Conservation (phyloP, 140 eudicot genomes). For the Oenanthe javanica region DNA sequence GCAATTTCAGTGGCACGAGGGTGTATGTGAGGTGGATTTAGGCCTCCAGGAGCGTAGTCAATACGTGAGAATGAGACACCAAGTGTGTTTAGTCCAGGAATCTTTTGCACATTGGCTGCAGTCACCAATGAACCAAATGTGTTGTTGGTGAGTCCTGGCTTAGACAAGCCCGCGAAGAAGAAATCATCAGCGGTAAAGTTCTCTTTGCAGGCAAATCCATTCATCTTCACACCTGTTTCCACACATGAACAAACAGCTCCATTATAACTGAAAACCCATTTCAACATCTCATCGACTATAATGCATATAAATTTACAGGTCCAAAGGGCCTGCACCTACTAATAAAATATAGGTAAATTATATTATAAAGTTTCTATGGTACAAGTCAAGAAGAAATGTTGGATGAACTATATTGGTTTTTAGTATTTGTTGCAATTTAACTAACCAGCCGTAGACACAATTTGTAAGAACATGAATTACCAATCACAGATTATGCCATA, state of each 20-base stretch:
- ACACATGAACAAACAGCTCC: neutral
- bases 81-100: constrained; percentile 63
- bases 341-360: neutral
- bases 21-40: constrained; percentile 76
- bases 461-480: neutral
- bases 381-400: neutral
- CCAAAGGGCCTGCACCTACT: neutral
- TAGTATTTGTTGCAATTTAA: too few species aligned
- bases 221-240: constrained; percentile 36
- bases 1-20: constrained; percentile 68
- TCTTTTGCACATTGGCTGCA: constrained; percentile 34
- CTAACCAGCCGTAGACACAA: too few species aligned
- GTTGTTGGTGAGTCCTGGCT: constrained; percentile 50
- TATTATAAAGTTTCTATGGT: too few species aligned
- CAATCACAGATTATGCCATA: neutral
- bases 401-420: too few species aligned
- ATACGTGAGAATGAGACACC: constrained; percentile 57
- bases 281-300: neutral
- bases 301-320: neutral
- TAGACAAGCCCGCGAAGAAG: constrained; percentile 37
- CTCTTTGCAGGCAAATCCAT: constrained; percentile 51
- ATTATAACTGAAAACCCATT: neutral
- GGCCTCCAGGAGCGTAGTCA: constrained; percentile 71
- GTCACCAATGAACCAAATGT: constrained; percentile 34
- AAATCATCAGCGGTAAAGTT: constrained; percentile 43